phyloP scores from a whole-genome alignment of 805 yeast genomes.

The Suhomyces prunicola region DNA sequence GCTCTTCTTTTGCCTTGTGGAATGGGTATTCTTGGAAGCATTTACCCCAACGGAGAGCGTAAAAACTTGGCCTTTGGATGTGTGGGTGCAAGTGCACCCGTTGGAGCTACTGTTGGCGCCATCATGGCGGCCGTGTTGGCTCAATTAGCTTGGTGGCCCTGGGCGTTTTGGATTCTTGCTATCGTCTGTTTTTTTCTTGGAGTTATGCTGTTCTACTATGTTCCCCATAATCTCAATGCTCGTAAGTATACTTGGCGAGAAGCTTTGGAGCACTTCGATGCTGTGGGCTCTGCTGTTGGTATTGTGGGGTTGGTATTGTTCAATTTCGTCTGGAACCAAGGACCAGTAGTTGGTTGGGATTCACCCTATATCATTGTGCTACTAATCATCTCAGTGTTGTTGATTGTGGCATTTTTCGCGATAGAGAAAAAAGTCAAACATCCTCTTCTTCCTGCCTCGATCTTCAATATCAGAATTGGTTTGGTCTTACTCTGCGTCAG shows the following conservation, averaged over 20 bases:
- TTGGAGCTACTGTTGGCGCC: slow-evolving; percentile 57
- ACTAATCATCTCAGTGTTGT: slow-evolving; percentile 49
- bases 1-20: slow-evolving; percentile 60
- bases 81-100: slow-evolving; percentile 60
- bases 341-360: slow-evolving; percentile 69
- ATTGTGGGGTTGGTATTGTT: slow-evolving; percentile 58
- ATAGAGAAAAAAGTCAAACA: slow-evolving; percentile 46
- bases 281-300: slow-evolving; percentile 52
- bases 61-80: slow-evolving; percentile 55
- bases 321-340: slow-evolving; percentile 74
- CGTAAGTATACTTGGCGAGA: slow-evolving; percentile 10
- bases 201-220: slow-evolving; percentile 27
- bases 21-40: slow-evolving; percentile 51
- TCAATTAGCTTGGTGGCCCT: slow-evolving; percentile 54
- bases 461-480: slow-evolving; percentile 43
- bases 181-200: slow-evolving; percentile 37
- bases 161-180: slow-evolving; percentile 52
- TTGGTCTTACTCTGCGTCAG: slow-evolving; percentile 50
- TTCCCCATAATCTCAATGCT: slow-evolving; percentile 17
- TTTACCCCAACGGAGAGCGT: slow-evolving; percentile 41
- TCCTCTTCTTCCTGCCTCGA: slow-evolving; percentile 55
- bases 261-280: slow-evolving; percentile 14
- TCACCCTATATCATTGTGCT: slow-evolving; percentile 55
- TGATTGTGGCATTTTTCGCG: slow-evolving; percentile 40
- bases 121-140: slow-evolving; percentile 48